Evolutionary conservation across 176 grass and related monocot genomes (phyloP).

Genomic region (Eleusine indica): DNA sequence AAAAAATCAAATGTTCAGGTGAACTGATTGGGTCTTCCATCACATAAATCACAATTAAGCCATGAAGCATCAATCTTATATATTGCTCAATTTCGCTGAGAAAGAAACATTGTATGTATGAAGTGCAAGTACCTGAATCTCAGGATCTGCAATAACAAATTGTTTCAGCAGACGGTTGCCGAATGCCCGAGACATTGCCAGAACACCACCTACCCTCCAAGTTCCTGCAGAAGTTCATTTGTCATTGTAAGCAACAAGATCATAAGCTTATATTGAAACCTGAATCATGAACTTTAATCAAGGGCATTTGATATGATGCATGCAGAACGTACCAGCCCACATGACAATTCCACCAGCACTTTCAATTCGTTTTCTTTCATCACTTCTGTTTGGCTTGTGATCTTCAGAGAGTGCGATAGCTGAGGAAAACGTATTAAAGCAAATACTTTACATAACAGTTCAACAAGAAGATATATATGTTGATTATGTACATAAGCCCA

Average conservation of each 20-base stretch:
- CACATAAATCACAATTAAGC: not conserved
- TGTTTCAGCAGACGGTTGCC: conserved; percentile 93
- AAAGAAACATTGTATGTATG: not conserved
- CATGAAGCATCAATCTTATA: not conserved
- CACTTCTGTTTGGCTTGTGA: conserved; percentile 97
- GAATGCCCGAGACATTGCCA: conserved; percentile 98
- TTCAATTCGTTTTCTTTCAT: conserved; percentile 92
- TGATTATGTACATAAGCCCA: not conserved
- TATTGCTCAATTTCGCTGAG: not conserved
- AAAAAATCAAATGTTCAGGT: not conserved
- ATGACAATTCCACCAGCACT: conserved; percentile 90
- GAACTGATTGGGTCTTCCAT: not conserved
- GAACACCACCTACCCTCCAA: conserved; percentile 94
- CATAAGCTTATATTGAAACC: not conserved
- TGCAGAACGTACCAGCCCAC: conserved; percentile 74
- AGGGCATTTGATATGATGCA: not conserved
- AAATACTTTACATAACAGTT: conserved; percentile 32
- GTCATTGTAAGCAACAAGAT: conserved; percentile 33
- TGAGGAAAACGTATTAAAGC: conserved; percentile 37
- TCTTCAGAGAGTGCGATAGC: conserved; percentile 94
- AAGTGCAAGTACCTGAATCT: conserved; percentile 72
- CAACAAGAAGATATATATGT: conserved; percentile 21
- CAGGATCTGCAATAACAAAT: conserved; percentile 93
- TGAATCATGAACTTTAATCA: conserved; percentile 2
- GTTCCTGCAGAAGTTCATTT: conserved; percentile 63